Conservation (phyloP, 768 basidiomycete species). For the Trametes gibbosa region DNA sequence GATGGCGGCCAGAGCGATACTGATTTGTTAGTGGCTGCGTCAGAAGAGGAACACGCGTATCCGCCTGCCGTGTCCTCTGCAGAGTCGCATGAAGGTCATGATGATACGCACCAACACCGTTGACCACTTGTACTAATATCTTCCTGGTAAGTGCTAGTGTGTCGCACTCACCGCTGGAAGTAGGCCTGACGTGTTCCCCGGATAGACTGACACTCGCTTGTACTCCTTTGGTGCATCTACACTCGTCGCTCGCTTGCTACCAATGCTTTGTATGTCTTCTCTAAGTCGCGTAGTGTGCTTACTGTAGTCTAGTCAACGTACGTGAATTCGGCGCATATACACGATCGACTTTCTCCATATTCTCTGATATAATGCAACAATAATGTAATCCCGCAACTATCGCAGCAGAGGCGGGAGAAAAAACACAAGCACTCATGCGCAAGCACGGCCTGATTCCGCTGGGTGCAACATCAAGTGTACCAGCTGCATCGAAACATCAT, state of each 20-base stretch:
- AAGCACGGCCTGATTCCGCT: no score
- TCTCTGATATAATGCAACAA: neutral
- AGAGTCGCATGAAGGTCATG: constrained; percentile 2
- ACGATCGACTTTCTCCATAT: neutral
- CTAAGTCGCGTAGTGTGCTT: neutral
- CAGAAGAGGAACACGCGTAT: constrained; percentile 6
- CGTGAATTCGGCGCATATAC: neutral
- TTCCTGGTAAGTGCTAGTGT: neutral
- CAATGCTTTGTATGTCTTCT: neutral
- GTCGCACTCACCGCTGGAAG: no score
- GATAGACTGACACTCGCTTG: neutral
- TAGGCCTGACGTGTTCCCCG: neutral
- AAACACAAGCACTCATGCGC: no score
- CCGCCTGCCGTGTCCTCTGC: constrained; percentile 1
- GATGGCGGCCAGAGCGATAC: constrained; percentile 11
- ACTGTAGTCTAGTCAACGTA: neutral
- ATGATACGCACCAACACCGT: neutral
- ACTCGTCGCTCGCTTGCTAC: neutral
- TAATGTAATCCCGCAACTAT: no score
- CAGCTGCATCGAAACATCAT: no score
- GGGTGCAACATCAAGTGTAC: no score
- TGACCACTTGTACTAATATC: neutral
- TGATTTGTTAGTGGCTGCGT: constrained; percentile 2
- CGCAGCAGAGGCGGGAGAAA: neutral
- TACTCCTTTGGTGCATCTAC: neutral